These are phyloP conservation scores for Zizania latifolia DNA, from an alignment of 176 grass and related monocot species.

Conservation along the genomic window DNA sequence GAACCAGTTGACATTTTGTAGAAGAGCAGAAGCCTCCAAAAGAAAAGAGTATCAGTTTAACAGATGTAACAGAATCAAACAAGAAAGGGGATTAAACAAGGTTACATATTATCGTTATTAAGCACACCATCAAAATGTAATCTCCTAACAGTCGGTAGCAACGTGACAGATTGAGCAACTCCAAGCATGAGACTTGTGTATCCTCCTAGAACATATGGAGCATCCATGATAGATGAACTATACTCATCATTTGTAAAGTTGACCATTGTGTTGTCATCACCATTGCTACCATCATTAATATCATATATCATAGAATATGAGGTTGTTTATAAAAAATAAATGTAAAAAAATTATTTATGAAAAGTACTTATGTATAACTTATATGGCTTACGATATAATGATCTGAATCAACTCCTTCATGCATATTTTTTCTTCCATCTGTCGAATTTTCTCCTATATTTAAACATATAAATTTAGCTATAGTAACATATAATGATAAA, in stretches of 20 bases:
- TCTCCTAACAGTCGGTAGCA: neutral
- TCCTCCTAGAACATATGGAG: neutral
- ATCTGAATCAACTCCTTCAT: too few species aligned
- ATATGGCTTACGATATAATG: too few species aligned
- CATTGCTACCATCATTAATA: neutral
- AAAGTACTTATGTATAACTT: too few species aligned
- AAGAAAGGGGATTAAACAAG: too few species aligned
- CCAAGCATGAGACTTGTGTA: neutral
- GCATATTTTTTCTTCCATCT: too few species aligned
- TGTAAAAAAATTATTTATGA: too few species aligned
- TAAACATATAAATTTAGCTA: neutral
- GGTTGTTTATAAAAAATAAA: too few species aligned
- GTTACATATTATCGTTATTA: too few species aligned
- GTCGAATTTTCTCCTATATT: too few species aligned
- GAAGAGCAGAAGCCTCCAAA: conserved; percentile 27
- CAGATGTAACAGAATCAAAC: too few species aligned
- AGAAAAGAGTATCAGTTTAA: too few species aligned
- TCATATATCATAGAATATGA: neutral
- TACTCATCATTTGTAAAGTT: neutral
- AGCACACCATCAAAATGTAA: neutral
- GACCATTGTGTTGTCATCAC: neutral
- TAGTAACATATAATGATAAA: neutral
- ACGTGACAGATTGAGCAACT: neutral
- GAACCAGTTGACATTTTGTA: conserved; percentile 24
- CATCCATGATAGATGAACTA: neutral